Base-by-base conservation (phyloP, 1,284 basidiomycete genomes). In the Apiotrichum mycotoxinovorans region DNA sequence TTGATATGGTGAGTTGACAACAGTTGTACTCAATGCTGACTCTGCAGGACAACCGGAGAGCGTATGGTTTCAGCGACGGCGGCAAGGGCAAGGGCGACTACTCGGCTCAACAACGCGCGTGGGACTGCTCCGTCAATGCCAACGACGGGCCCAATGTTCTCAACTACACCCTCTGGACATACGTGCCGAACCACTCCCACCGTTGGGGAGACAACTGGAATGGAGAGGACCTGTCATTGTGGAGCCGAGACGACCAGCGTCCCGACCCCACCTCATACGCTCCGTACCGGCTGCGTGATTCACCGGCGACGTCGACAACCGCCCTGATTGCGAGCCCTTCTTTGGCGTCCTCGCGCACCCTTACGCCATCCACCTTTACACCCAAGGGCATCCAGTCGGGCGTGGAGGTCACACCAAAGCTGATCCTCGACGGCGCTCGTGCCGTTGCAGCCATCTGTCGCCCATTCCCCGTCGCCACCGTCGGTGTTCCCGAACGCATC, bases 171-270 rank as follows among this genome's bases (percentile, higher is more conserved):
- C 75, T 93, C 10, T 98, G 95, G 95, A 93, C 86, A 26, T 98
- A 98, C 70, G 87, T 87, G 54, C 82, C 91, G 0, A 77, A 81
- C 64, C 80, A 82, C 70, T 83, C 80, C 25, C 92, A 97, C 72
- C 77, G 84, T 68, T 97, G 91, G 91, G 92, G 94, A 20, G 95
- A 98, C 73, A 85, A 86, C 2, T 98, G 94, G 76, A 94, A 98
- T 73, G 85, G 91, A 75, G 95, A 98, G 78, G 95, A 98, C 77
- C 77, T 98, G 56, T 93, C 90, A 60, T 65, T 95, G 14, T 98
- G 90, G 91, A 88, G 87, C 65, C 65, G 72, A 2, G 91, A 95
- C 69, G 94, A 95, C 71, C 23, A 41, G 60, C 57, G 42, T n/a
- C 42, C 34, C 17, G 51, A 54, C 30, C 45, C 45, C 11, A 17